Base-by-base conservation (phyloP, 225 moss, liverwort and hornwort species). In the Polytrichum commune region DNA sequence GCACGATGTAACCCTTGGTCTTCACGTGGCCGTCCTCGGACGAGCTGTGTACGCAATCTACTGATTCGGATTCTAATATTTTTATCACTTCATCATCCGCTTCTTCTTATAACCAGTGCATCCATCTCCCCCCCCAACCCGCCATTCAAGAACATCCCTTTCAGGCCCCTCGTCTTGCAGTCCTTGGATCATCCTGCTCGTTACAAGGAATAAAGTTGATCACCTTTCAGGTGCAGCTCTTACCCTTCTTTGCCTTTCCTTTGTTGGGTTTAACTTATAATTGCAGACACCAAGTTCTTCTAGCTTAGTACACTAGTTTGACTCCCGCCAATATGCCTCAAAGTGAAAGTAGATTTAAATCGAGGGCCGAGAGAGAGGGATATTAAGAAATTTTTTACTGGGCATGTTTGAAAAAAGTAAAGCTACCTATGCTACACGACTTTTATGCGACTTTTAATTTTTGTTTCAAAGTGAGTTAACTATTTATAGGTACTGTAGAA, bases 1-100 rank as follows among this genome's bases (percentile, higher is more conserved):
- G 79, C 83, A 76, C 78, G 69, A 83, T 83, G 83, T 83, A 63
- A 79, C 79, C 72, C 75, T 78, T 24, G 72, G 72, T 38, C 29
- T 32, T 66, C 53, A 65, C 46, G 61, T 69, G 83, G 83, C 79
- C 83, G 83, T 75, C 79, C 62, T 75, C 72, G 83, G 69, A 73
- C 83, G 79, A 78, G 83, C 78, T 77, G 61, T 58, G 16, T 46
- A 46, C 24, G 58, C 58, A 24, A 58, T 24, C 58, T 20, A 22
- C n/a, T 24, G 20, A 20, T 9, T 20, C 24, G 23, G 58, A 20
- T 20, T 6, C 58, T 58, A 26, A 20, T 58, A 22, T 10, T 18
- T 63, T 23, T 18, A 33, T 16, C 4, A 2, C 18, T 64, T 10
- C 19, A 9, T 30, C 27, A 6, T 72, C 24, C 27, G 20, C 54